Evolutionary conservation across 345 rosid genomes (phyloP).

Genomic region (Schrenkiella parvula): DNA sequence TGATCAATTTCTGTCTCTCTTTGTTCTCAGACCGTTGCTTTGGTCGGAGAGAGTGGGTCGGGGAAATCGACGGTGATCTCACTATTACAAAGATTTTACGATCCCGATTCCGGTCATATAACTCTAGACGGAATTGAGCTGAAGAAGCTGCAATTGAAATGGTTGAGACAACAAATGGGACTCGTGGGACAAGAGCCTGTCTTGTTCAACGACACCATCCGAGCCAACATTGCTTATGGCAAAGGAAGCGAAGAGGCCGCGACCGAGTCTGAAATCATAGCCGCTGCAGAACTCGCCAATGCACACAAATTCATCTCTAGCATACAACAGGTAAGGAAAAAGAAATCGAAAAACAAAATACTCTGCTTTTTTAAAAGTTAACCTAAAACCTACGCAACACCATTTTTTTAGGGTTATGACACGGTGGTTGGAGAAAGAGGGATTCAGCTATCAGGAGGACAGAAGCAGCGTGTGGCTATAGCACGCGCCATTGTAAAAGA

Average conservation of each 20-base stretch:
- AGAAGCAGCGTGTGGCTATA: conserved; percentile 74
- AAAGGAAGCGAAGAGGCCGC: conserved; percentile 45
- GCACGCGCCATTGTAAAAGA: conserved; percentile 68
- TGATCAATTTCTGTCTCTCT: neutral
- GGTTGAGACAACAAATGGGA: conserved; percentile 78
- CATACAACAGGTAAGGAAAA: conserved; percentile 40
- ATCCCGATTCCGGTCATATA: conserved; percentile 58
- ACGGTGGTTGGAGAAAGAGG: conserved; percentile 74
- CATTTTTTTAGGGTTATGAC: conserved; percentile 50
- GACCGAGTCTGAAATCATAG: conserved; percentile 52
- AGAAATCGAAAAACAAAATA: neutral
- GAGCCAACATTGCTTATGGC: conserved; percentile 73
- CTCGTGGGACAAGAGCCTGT: conserved; percentile 71
- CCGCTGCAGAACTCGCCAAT: conserved; percentile 66
- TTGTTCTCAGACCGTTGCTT: conserved; percentile 53
- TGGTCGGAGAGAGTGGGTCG: conserved; percentile 79
- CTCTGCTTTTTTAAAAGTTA: neutral
- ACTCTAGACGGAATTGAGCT: conserved; percentile 61
- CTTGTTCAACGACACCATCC: conserved; percentile 55
- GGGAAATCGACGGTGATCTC: conserved; percentile 72
- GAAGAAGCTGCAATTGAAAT: conserved; percentile 47
- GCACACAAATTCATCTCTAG: conserved; percentile 63
- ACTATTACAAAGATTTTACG: conserved; percentile 63
- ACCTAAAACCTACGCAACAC: neutral
- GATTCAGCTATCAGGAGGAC: conserved; percentile 70